Base-by-base conservation (phyloP, 345 rosid genomes). In the Heritiera fomes region DNA sequence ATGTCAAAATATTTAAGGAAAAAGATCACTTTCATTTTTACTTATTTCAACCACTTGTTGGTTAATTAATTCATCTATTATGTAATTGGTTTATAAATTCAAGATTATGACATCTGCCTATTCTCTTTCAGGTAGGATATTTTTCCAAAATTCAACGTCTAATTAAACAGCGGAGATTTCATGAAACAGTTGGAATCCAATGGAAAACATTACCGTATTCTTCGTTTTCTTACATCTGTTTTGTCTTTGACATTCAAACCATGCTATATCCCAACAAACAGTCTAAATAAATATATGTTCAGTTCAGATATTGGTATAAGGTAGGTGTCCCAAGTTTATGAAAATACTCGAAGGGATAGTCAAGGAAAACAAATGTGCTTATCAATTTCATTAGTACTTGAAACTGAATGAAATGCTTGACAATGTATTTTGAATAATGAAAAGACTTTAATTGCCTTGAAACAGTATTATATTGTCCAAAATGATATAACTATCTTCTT, bases 31-130 rank as follows among this genome's bases (percentile, higher is more conserved):
- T 23, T 23, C 28, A 23, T 23, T 23, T 23, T 23, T 23, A 23
- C 28, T 23, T 23, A 23, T 23, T 23, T 23, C 28, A 23, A 23
- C 28, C 28, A 23, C 28, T 23, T 0, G 28, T 23, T 23, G 28
- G 28, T 23, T 23, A 23, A 47, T 14, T 52, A 52, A 13, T 52
- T 52, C 14, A 5, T 46, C 2, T 46, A 8, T 46, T 46, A 46
- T 34, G 38, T 34, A 34, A 2, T 34, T 34, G 38, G 38, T 34
- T 34, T 34, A 34, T 34, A 34, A 34, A 34, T 2, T 28, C 30
- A 32, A 71, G 61, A 71, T 50, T 50, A 71, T 32, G 75, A 71
- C 75, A 71, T 52, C 28, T 23, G 28, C 0, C 28, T 32, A 45
- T 15, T 52, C 46, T 71, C 8, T 71, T 71, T 71, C 46, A 52